Evolutionary conservation across 2,329 filamentous ascomycete genomes (phyloP).

Genomic region (Graphiopsis chlorocephala): DNA sequence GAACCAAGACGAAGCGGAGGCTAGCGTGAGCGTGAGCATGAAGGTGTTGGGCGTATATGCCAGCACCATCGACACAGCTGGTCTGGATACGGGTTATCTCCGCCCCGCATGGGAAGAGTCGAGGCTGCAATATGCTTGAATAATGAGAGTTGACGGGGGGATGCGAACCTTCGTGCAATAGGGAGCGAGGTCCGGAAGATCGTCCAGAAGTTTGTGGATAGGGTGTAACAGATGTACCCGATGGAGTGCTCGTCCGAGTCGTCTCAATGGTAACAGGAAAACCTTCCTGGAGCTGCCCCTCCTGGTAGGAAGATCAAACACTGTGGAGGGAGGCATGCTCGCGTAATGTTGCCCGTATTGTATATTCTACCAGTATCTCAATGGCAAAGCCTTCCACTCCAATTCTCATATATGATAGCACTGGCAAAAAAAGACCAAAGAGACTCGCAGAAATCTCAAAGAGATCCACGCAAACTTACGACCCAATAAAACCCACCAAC

Average conservation of each 20-base stretch:
- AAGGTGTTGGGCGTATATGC: constrained; percentile 27
- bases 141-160: neutral
- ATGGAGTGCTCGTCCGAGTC: neutral
- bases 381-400: neutral
- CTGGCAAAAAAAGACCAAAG: neutral
- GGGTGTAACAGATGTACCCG: neutral
- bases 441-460: neutral
- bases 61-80: constrained; percentile 50
- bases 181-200: neutral
- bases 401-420: neutral
- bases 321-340: neutral
- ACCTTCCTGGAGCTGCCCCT: neutral
- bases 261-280: neutral
- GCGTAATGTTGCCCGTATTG: neutral
- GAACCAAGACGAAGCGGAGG: constrained; percentile 54
- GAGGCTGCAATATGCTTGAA: constrained; percentile 13
- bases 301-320: neutral
- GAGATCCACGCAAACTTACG: neutral
- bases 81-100: constrained; percentile 49
- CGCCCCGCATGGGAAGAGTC: constrained; percentile 49
- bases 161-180: neutral
- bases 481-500: neutral
- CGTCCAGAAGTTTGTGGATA: neutral
- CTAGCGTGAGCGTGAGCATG: constrained; percentile 22
- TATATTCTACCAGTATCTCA: neutral